phyloP scores from a whole-genome alignment of 2,329 filamentous ascomycete genomes.

The Talaromyces sp. region DNA sequence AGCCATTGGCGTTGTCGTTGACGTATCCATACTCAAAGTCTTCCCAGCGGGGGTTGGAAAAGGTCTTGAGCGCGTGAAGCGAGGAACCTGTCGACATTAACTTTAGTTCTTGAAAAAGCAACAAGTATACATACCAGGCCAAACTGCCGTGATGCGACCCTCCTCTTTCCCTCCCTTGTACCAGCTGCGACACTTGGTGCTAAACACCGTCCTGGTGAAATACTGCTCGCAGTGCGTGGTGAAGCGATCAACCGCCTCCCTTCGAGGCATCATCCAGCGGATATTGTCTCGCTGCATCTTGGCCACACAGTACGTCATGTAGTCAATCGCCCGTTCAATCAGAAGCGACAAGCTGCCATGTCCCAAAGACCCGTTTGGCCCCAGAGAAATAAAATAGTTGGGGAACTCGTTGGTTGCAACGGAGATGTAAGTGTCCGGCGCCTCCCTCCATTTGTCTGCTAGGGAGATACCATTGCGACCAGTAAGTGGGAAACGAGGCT shows the following conservation, averaged over 20 bases:
- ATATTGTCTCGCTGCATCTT: constrained; percentile 11
- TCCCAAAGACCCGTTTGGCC: constrained; percentile 32
- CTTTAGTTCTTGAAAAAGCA: not conserved
- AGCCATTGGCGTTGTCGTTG: constrained; percentile 15
- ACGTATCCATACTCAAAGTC: constrained; percentile 18
- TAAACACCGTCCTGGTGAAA: constrained; percentile 9
- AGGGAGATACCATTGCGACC: constrained; percentile 35
- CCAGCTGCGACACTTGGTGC: constrained; percentile 9
- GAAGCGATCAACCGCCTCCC: constrained; percentile 8
- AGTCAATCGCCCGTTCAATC: constrained; percentile 8
- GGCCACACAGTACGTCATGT: constrained; percentile 10
- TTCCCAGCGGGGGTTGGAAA: constrained; percentile 14
- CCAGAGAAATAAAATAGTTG: constrained; percentile 38
- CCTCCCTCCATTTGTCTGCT: constrained; percentile 40
- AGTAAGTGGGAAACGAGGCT: constrained; percentile 41
- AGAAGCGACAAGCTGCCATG: constrained; percentile 25
- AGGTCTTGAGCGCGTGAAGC: constrained; percentile 15
- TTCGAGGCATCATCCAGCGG: constrained; percentile 17
- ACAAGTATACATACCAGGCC: constrained; percentile 16
- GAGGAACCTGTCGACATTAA: constrained; percentile 8
- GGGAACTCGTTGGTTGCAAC: constrained; percentile 44
- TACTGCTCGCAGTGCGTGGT: constrained; percentile 6
- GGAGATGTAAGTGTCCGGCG: constrained; percentile 42
- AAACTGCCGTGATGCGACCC: constrained; percentile 18
- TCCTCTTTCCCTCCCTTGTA: constrained; percentile 17